phyloP scores from a whole-genome alignment of 805 yeast genomes.

The Candida multigemmis region DNA sequence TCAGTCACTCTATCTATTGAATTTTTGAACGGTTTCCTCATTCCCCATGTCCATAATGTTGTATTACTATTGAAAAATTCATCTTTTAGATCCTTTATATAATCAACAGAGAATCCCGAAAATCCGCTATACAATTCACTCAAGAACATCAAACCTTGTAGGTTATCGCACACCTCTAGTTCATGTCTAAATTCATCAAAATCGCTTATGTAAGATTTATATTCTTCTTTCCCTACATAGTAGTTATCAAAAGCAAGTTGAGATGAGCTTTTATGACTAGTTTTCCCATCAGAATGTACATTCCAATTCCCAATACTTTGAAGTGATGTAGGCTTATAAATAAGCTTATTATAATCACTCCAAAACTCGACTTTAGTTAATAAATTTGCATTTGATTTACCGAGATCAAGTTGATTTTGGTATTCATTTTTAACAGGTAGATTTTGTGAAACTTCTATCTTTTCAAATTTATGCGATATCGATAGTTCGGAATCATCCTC shows the following conservation, averaged over 20 bases:
- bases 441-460: constrained; percentile 22
- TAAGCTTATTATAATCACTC: constrained; percentile 70
- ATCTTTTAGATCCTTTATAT: constrained; percentile 53
- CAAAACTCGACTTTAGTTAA: constrained; percentile 53
- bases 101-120: constrained; percentile 63
- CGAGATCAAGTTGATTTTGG: constrained; percentile 54
- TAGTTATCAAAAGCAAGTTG: constrained; percentile 35
- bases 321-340: constrained; percentile 54
- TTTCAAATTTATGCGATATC: constrained; percentile 6
- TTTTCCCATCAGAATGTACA: constrained; percentile 10
- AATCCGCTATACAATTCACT: constrained; percentile 74
- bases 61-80: constrained; percentile 44
- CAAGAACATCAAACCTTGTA: constrained; percentile 62
- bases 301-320: constrained; percentile 54
- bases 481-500: background rate
- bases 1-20: constrained; percentile 22
- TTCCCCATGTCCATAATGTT: constrained; percentile 29
- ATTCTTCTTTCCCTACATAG: constrained; percentile 56
- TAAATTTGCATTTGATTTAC: constrained; percentile 13
- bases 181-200: constrained; percentile 50
- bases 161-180: constrained; percentile 67
- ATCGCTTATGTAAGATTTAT: constrained; percentile 21
- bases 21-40: constrained; percentile 10
- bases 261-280: constrained; percentile 19
- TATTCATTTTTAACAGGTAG: constrained; percentile 44